phyloP scores from a whole-genome alignment of 1,139 yeast genomes.

The Barnettozyma hawaiiensis region DNA sequence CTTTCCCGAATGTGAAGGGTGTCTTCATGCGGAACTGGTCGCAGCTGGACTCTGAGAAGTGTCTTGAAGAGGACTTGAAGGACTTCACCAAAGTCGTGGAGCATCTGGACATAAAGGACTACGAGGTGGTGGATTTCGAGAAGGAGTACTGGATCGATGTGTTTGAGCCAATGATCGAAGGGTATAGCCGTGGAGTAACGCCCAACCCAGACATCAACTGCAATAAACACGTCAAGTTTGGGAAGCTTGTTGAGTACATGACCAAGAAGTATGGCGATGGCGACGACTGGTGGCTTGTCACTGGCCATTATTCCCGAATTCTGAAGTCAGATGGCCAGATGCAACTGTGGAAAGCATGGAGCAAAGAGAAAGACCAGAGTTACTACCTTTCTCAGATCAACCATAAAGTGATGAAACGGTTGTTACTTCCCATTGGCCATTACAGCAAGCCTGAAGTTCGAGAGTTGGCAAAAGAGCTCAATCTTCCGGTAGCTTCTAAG shows the following conservation, averaged over 20 bases:
- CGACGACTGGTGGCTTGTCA: conserved; percentile 73
- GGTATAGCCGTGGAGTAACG: conserved; percentile 67
- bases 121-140: conserved; percentile 79
- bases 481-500: conserved; percentile 62
- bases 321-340: conserved; percentile 34
- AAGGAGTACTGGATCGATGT: conserved; percentile 90
- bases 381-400: conserved; percentile 76
- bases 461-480: conserved; percentile 45
- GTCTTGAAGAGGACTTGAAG: conserved; percentile 86
- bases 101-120: conserved; percentile 51
- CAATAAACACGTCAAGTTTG: conserved; percentile 81
- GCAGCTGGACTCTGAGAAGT: conserved; percentile 39
- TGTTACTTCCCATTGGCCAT: conserved; percentile 78
- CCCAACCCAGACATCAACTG: conserved; percentile 96
- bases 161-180: conserved; percentile 82
- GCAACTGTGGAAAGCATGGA: conserved; percentile 55
- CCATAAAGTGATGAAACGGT: conserved; percentile 37
- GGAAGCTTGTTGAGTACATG: conserved; percentile 58
- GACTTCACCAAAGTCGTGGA: conserved; percentile 66
- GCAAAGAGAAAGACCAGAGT: conserved; percentile 77
- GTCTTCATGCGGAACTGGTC: conserved; percentile 94
- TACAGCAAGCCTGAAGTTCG: conserved; percentile 71
- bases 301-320: conserved; percentile 86
- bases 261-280: conserved; percentile 29
- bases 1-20: conserved; percentile 53